phyloP scores from a whole-genome alignment of 768 basidiomycete genomes.

The Termitomyces sp. region DNA sequence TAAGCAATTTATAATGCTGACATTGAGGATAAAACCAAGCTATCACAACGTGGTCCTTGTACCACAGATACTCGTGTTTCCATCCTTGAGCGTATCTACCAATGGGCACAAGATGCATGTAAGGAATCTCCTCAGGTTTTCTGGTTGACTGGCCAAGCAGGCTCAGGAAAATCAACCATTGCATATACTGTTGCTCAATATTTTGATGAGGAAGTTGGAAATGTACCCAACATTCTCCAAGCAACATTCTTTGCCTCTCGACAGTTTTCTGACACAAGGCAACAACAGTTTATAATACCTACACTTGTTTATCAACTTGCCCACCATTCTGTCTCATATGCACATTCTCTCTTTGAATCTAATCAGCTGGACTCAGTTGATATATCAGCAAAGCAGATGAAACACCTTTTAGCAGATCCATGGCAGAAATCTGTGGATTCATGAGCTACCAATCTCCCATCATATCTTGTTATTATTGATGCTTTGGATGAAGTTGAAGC shows the following conservation, averaged over 20 bases:
- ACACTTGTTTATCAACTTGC: conserved; percentile 23
- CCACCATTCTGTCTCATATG: conserved; percentile 18
- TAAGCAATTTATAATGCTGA: neutral
- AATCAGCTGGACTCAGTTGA: neutral
- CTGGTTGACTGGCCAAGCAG: conserved; percentile 6
- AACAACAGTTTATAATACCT: conserved; percentile 13
- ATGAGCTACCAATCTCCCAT: neutral
- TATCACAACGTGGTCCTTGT: conserved; percentile 16
- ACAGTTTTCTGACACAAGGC: conserved; percentile 19
- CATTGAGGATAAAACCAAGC: neutral
- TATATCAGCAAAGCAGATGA: conserved; percentile 11
- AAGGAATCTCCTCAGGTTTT: conserved; percentile 9
- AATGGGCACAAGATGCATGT: conserved; percentile 16
- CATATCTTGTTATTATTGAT: conserved; percentile 20
- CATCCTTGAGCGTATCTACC: too few relatives aligned
- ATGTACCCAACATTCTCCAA: conserved; percentile 11
- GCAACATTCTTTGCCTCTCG: conserved; percentile 25
- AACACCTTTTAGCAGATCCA: conserved; percentile 17
- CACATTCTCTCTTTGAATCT: conserved; percentile 13
- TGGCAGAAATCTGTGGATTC: conserved; percentile 12
- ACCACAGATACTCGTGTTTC: conserved; percentile 23
- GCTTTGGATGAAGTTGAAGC: conserved; percentile 22
- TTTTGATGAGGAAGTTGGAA: conserved; percentile 9
- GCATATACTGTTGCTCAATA: conserved; percentile 20
- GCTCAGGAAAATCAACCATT: conserved; percentile 21